Conservation (phyloP, 768 basidiomycete genomes). For the Strobilomyces echinocephalus region DNA sequence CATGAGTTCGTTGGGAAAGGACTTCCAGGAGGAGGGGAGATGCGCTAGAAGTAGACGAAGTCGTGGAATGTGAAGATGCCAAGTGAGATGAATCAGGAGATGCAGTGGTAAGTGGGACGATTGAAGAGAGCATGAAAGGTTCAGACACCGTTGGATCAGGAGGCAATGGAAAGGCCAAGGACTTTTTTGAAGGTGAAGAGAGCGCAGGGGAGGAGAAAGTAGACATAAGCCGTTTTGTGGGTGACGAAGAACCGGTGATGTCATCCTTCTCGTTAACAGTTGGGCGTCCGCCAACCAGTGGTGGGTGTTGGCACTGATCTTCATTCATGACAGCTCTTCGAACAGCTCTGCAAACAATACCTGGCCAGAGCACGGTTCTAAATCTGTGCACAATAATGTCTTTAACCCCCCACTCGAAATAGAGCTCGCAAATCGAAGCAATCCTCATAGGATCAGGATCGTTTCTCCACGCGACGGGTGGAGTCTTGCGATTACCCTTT, state of each 20-base stretch:
- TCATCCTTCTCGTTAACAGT: background rate
- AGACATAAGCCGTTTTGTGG: conserved; percentile 13
- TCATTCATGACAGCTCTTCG: conserved; percentile 55
- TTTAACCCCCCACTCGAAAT: conserved; percentile 89
- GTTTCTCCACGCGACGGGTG: conserved; percentile 41
- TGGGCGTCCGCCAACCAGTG: background rate
- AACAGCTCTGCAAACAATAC: conserved; percentile 64
- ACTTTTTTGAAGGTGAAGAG: conserved; percentile 15
- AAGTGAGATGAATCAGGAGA: conserved; percentile 2
- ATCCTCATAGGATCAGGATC: conserved; percentile 70
- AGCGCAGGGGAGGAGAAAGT: conserved; percentile 13
- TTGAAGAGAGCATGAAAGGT: conserved; percentile 13
- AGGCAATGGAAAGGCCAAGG: background rate
- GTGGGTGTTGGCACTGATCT: conserved; percentile 29
- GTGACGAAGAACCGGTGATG: conserved; percentile 4
- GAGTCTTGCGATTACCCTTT: conserved; percentile 32
- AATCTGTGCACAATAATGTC: conserved; percentile 82
- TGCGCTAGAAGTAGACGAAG: conserved; percentile 30
- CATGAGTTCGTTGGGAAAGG: conserved; percentile 58
- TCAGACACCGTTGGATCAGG: conserved; percentile 3
- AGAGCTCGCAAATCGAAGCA: conserved; percentile 76
- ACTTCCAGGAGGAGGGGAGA: conserved; percentile 57
- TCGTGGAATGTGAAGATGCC: conserved; percentile 1
- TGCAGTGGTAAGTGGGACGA: conserved; percentile 9
- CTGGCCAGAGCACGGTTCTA: conserved; percentile 76